Base-by-base conservation (phyloP, 2,329 filamentous ascomycete genomes). In the Ustilaginoidea virens region DNA sequence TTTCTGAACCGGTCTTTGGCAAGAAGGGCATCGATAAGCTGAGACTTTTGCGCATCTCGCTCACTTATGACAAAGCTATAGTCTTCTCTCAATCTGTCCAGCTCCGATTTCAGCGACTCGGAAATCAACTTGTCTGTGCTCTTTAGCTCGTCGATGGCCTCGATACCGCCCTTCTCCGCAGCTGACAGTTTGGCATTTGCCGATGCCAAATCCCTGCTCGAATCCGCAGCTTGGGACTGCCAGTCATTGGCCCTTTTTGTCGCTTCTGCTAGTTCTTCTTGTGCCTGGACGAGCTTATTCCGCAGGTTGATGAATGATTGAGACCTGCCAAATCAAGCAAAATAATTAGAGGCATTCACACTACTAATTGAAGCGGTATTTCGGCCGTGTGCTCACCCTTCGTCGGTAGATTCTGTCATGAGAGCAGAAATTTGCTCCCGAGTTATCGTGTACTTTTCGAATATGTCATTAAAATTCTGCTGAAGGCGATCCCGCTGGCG, bases 1-100 rank as follows among this genome's bases (percentile, higher is more conserved):
- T 67, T 66, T 31, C 65, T 61, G 30, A 73, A 53, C 46, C 65
- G 64, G 35, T 75, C 69, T 45, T 74, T 74, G 36, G 64, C 61
- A 25, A 75, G 55, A 12, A 75, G 56, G 25, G 67, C 63, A 23
- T 69, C 60, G 38, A 75, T 60, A 15, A 76, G 59, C 43, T 75
- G 69, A 26, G 61, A 60, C 49, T 71, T 68, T 42, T 69, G 61
- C 35, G 63, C 57, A 30, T 74, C 67, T 28, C 60, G 56, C 44
- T 74, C 68, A 31, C 59, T 53, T 34, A 53, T 56, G 28, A 64
- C 48, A 31, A 55, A 48, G 32, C 58, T 60, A 36, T 63, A 53
- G 39, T 69, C 63, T 34, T 55, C 58, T 36, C 69, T 61, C 37
- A 69, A 55, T 17, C 58, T 54, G 29, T 70, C 61, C 20, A 76